phyloP scores from a whole-genome alignment of 352 stramenopile species.

The Pythium dissimile region DNA sequence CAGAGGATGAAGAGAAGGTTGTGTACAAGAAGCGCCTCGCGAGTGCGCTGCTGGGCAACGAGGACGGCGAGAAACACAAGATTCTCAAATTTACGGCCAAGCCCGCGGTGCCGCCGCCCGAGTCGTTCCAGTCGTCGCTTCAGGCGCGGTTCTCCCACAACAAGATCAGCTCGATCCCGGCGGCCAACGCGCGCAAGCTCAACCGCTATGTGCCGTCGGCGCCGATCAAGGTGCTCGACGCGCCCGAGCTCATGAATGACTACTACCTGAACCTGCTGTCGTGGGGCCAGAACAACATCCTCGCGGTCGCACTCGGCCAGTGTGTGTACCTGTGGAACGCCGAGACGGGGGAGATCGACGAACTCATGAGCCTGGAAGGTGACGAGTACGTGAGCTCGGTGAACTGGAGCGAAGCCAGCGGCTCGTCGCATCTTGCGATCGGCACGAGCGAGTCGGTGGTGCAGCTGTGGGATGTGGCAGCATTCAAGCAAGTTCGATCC shows the following conservation, averaged over 20 bases:
- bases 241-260: constrained; percentile 97
- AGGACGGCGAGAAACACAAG: constrained; percentile 82
- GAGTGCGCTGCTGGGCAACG: constrained; percentile 75
- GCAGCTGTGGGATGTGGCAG: constrained; percentile 97
- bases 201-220: constrained; percentile 96
- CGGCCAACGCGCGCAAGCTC: constrained; percentile 77
- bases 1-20: constrained; percentile 69
- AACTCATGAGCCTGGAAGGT: constrained; percentile 88
- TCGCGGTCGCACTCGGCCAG: constrained; percentile 96
- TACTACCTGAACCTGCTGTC: constrained; percentile 99
- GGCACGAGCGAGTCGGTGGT: constrained; percentile 93
- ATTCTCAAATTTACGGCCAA: constrained; percentile 98
- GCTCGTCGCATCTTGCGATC: constrained; percentile 89
- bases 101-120: constrained; percentile 86
- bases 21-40: constrained; percentile 82
- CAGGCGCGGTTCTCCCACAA: constrained; percentile 95
- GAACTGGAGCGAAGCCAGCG: constrained; percentile 91
- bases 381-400: constrained; percentile 97
- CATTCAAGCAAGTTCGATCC: constrained; percentile 89
- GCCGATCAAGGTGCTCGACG: constrained; percentile 95
- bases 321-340: constrained; percentile 99
- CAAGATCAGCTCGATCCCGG: constrained; percentile 68
- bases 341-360: constrained; percentile 93
- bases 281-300: constrained; percentile 95
- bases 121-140: constrained; percentile 95